phyloP scores from a whole-genome alignment of 1,284 basidiomycete genomes.

The Melampsora abietis-canadensis region DNA sequence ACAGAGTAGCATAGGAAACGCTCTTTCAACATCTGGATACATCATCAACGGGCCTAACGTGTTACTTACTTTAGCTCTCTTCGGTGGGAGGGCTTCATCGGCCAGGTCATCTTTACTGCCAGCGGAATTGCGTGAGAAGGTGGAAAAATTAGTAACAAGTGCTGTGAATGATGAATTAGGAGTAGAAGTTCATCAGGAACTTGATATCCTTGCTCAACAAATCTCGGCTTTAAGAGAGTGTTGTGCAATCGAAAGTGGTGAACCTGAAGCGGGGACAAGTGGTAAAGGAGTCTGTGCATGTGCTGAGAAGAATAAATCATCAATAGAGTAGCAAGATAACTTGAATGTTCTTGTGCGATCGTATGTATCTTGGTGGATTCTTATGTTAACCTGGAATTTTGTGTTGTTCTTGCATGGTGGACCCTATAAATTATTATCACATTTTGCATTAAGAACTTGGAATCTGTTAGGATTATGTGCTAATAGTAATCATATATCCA shows the following conservation, averaged over 20 bases:
- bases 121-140: background rate
- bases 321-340: too few species aligned
- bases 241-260: constrained; percentile 14
- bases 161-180: background rate
- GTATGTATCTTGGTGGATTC: too few species aligned
- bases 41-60: background rate
- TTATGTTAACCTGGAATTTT: too few species aligned
- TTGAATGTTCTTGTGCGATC: too few species aligned
- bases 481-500: too few species aligned
- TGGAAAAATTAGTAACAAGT: background rate
- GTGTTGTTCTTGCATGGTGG: too few species aligned
- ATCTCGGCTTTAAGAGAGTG: constrained; percentile 27
- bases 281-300: too few species aligned
- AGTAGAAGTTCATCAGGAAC: constrained; percentile 5
- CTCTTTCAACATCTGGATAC: background rate
- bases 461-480: too few species aligned
- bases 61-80: constrained; percentile 8
- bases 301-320: too few species aligned
- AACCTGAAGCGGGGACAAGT: too few species aligned
- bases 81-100: background rate
- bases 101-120: background rate
- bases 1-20: background rate
- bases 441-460: too few species aligned
- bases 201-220: constrained; percentile 16
- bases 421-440: too few species aligned